These are phyloP conservation scores for Pyrenula aspistea DNA, from an alignment of 495 filamentous ascomycete species.

Conservation along the genomic window DNA sequence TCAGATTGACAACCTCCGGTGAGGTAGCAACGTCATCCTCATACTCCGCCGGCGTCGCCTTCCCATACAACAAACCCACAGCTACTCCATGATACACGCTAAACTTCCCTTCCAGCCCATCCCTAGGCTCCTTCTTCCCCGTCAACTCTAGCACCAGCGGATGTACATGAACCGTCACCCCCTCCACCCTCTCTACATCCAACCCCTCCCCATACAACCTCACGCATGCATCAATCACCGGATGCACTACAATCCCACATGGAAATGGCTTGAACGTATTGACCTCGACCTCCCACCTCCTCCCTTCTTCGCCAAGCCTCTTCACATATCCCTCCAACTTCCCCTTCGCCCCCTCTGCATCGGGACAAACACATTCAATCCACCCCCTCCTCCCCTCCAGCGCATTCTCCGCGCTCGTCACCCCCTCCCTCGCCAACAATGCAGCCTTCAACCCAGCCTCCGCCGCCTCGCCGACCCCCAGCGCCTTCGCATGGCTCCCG, in stretches of 20 bases:
- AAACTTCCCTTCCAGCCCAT: conserved; percentile 42
- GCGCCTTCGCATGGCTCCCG: conserved; percentile 41
- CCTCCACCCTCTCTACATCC: conserved; percentile 15
- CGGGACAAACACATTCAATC: conserved; percentile 35
- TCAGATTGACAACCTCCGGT: conserved; percentile 19
- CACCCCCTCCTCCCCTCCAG: conserved; percentile 42
- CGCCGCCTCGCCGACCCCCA: conserved; percentile 39
- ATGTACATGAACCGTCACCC: conserved; percentile 28
- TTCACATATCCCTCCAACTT: conserved; percentile 14
- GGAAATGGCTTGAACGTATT: conserved; percentile 46
- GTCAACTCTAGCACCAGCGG: conserved; percentile 41
- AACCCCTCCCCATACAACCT: conserved; percentile 27
- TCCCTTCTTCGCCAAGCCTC: conserved; percentile 8
- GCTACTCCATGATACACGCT: conserved; percentile 40
- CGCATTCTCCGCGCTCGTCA: conserved; percentile 30
- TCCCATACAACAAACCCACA: conserved; percentile 35
- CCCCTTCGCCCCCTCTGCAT: conserved; percentile 18
- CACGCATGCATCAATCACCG: conserved; percentile 37
- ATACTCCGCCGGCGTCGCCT: conserved; percentile 36
- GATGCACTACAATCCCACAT: conserved; percentile 45
- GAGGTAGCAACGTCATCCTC: conserved; percentile 30
- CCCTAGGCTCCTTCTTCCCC: conserved; percentile 32
- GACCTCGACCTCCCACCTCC: conserved; percentile 35
- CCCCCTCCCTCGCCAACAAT: conserved; percentile 31
- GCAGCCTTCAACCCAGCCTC: conserved; percentile 40